Evolutionary conservation across 495 filamentous ascomycete genomes (phyloP), one percentile per base, ranked within the genome.

Genomic region (Trichocladium antarcticum): DNA sequence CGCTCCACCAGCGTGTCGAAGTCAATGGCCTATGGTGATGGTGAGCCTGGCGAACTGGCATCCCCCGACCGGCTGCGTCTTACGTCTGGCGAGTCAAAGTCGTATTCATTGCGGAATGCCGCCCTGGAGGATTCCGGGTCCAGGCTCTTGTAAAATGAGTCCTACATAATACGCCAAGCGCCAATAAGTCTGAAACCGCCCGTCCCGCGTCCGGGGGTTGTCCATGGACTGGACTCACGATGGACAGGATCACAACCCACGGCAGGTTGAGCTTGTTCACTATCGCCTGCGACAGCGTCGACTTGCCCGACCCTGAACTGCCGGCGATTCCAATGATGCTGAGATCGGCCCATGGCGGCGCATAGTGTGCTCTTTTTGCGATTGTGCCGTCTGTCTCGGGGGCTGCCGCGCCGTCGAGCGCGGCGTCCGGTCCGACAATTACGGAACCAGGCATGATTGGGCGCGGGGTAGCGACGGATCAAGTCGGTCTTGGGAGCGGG

Each of bases 231-330:
- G 12, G 27, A 53, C 68, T 61, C 75, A 94, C 89, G 80, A 98
- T 96, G 28, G 88, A 90, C 54, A 98, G 67, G 63, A 98, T 95
- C 24, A 96, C 87, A 31, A 98, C 92, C 92, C 92, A 98, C 37
- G 92, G 92, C 43, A 97, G 70, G 67, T 89, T 95, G 55, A 98
- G 67, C 49, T 85, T 83, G 47, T 74, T 80, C 44, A 97, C 87
- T 55, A 98, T 94, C 41, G 89, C 88, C 52, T 89, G 79, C 19
- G 93, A 89, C 44, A 98, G 70, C 2, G 88, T 94, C n/a, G 89
- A 95, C 71, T 98, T 98, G 34, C 92, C 92, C 21, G 89, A 96
- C 45, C 93, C 93, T 16, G 89, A 96, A 62, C 86, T 92, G 11
- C 92, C 92, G 37, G 93, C 92, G 49, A 98, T 82, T 38, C 89